Base-by-base conservation (phyloP, 2,329 filamentous ascomycete genomes). In the Seiridium unicorne region DNA sequence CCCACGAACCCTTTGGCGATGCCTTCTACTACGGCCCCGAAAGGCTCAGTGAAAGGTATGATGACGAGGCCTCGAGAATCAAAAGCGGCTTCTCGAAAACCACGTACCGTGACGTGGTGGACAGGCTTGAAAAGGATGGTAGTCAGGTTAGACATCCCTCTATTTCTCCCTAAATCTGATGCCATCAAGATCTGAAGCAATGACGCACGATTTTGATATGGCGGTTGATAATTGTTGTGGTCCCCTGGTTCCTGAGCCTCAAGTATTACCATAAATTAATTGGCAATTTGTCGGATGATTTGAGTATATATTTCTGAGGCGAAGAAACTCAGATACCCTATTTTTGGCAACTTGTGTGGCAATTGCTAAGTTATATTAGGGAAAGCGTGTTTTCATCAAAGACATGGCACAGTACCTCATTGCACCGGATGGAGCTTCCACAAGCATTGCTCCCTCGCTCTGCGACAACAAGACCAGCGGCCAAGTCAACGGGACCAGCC, bases 1-100 rank as follows among this genome's bases (percentile, higher is more conserved):
- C 95, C 68, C 95, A 98, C 75, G 95, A 99, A 79, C 95, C 95
- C 4, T 98, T 98, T 76, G 94, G 94, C 58, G 95, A 98, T 77
- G 91, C 93, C 62, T 98, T 94, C 73, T 98, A 98, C 79, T 98
- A 90, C 72, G 94, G 95, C 57, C 93, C 94, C 5, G 95, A 99
- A 78, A 85, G 92, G 67, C 83, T 98, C 67, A 89, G 90, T 70
- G 79, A 85, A 57, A 87, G 95, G 69, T 99, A 92, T 72, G 74
- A 89, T 49, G 91, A 97, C 65, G 75, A 76, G 56, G 75, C 76
- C 46, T 74, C 76, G 40, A 80, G 87, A 61, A 69, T 79, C 59
- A 76, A 83, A 68, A 90, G 86, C 65, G 90, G 90, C 58, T 92
- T 91, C 69, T 76, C 81, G 48, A 73, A 88, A 55, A 87, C 85